These are phyloP conservation scores for Hyparrhenia diplandra DNA, from an alignment of 176 grass and related monocot species.

Conservation along the genomic window DNA sequence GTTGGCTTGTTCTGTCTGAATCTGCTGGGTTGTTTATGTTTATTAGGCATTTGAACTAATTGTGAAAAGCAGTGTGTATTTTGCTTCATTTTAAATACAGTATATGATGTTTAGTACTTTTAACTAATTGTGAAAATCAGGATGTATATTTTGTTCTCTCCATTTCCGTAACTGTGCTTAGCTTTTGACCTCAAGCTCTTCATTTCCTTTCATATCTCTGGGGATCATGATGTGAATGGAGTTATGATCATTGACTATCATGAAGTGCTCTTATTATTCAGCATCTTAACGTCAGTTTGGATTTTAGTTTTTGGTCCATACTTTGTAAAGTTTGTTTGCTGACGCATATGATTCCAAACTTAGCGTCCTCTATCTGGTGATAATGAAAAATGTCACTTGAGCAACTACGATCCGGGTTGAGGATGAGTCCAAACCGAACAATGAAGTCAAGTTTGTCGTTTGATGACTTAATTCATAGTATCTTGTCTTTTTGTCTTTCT, in stretches of 20 bases:
- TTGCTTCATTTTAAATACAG: too few species aligned
- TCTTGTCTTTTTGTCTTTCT: neutral
- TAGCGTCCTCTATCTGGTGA: neutral
- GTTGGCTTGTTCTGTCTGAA: neutral
- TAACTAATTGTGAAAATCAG: neutral
- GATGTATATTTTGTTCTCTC: neutral
- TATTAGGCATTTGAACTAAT: too few species aligned
- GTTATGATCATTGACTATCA: neutral
- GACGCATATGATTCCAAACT: neutral
- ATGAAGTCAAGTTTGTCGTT: neutral
- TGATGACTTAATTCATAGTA: too few species aligned
- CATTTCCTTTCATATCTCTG: neutral
- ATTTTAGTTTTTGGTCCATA: neutral
- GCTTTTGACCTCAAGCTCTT: neutral
- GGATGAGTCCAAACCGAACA: neutral
- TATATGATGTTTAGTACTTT: neutral
- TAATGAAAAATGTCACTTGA: neutral
- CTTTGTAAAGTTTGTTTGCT: neutral
- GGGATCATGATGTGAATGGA: neutral
- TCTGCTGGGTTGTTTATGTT: neutral
- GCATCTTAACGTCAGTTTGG: neutral
- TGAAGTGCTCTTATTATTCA: neutral
- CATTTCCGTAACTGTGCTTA: too few species aligned
- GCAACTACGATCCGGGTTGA: neutral
- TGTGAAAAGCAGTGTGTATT: too few species aligned